A percentile compares a stretch with the other conserved stretches of the same genome.
phyloP scores from a whole-genome alignment of 2,329 filamentous ascomycete genomes.

The Nannizziopsis barbatae region DNA sequence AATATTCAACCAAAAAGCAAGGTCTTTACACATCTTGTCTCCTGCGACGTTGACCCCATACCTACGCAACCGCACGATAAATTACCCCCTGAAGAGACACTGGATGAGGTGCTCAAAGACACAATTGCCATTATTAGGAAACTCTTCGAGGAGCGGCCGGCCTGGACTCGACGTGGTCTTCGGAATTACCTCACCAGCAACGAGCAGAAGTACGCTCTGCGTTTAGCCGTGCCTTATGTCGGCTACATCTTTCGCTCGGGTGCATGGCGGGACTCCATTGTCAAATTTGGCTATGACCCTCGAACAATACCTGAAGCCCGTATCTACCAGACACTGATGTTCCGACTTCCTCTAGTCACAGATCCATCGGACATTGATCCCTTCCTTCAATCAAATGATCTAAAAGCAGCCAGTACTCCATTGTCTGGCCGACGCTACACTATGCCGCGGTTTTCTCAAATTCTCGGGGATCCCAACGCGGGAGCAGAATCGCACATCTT shows the following conservation, averaged over 20 bases:
- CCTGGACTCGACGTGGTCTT: constrained; percentile 76
- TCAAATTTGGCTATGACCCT: constrained; percentile 78
- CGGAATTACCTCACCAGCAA: constrained; percentile 54
- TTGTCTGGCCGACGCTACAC: constrained; percentile 23
- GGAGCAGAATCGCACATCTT: constrained; percentile 54
- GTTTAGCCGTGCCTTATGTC: constrained; percentile 68
- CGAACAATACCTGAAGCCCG: constrained; percentile 64
- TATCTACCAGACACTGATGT: constrained; percentile 79
- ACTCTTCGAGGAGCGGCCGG: constrained; percentile 61
- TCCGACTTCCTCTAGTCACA: constrained; percentile 49
- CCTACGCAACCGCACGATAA: constrained; percentile 51
- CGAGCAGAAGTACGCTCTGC: constrained; percentile 47
- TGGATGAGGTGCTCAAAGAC: constrained; percentile 49
- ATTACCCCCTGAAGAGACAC: constrained; percentile 40
- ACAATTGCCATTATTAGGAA: constrained; percentile 53
- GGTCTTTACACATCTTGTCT: constrained; percentile 48
- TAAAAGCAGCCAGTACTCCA: constrained; percentile 11
- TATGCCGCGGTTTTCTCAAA: constrained; percentile 13
- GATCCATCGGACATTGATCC: constrained; percentile 17
- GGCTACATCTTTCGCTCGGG: constrained; percentile 89
- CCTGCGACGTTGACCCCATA: constrained; percentile 51
- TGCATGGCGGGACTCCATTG: constrained; percentile 79
- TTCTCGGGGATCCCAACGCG: constrained; percentile 8
- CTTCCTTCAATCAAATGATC: background rate
- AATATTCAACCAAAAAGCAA: constrained; percentile 48